Base-by-base conservation (phyloP, 495 filamentous ascomycete genomes). In the Filosporella fistucella region DNA sequence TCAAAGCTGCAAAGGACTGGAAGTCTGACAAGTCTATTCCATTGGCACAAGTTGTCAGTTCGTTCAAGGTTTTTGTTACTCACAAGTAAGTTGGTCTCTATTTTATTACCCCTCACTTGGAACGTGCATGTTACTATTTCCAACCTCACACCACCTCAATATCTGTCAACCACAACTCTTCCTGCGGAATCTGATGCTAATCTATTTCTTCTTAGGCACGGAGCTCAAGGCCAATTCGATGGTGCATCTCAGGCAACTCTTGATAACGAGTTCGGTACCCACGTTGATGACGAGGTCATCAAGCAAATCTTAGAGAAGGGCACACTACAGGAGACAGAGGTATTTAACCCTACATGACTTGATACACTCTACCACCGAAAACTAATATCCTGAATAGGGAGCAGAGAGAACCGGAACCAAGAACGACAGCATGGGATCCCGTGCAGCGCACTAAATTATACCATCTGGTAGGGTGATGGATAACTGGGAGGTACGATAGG, bases 1-100 rank as follows among this genome's bases (percentile, higher is more conserved):
- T 72, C 14, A 64, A 85, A 18, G 74, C 75, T 32, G 76, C 89
- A 49, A 70, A 88, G 66, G 80, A 89, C 60, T 97, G 93, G 94
- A 82, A 79, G 68, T 69, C 67, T 13, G 91, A 98, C 71, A 80
- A 80, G 58, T 82, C 77, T 9, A 73, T 90, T 30, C 84, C 93
- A 11, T 68, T 97, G 17, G 75, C 84, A 1, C 78, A 96, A 53
- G 89, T 98, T n/a, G 74, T 96, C 21, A 86, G 82, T 43, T 77
- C 86, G 10, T 97, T 85, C 75, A 86, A 95, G 77, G 75, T 98
- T 58, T 96, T 96, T 52, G 72, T 85, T 2, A 93, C 90, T 28
- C 86, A 95, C 66, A 88, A 82, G 93, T 97, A 78, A 66, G 87
- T 72, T 52, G 35, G 24, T 30, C 49, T 25, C 45, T 25, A 30